These are phyloP conservation scores for Leishmania braziliensis DNA, from an alignment of 208 protist species.

Conservation along the genomic window DNA sequence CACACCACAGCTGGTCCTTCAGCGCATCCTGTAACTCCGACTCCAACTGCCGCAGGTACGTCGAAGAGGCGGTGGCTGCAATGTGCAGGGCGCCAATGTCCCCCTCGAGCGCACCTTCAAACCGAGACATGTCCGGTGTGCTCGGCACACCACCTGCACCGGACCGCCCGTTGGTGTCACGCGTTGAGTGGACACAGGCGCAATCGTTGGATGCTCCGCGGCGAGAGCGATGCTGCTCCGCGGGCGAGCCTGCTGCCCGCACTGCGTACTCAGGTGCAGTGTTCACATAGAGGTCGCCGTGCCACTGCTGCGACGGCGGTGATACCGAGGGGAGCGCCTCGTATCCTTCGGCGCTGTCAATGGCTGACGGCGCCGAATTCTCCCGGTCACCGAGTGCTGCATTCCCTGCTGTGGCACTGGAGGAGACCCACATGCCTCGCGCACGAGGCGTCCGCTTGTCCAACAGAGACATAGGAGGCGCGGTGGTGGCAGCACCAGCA, in stretches of 20 bases:
- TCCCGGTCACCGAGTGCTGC: not conserved
- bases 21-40: constrained; percentile 36
- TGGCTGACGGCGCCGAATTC: not conserved
- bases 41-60: constrained; percentile 34
- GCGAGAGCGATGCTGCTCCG: not conserved
- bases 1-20: constrained; percentile 21
- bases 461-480: not conserved
- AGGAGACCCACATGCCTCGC: not conserved
- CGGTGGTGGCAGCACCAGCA: not conserved
- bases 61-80: constrained; percentile 17
- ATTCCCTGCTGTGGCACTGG: not conserved
- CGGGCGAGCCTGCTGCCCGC: not conserved
- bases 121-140: not conserved
- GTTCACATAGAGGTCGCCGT: not conserved
- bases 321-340: not conserved
- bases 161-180: not conserved
- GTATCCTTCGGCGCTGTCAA: not conserved
- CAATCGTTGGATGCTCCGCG: not conserved
- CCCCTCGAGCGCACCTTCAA: not conserved
- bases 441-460: not conserved
- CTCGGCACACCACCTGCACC: not conserved
- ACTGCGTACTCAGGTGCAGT: not conserved
- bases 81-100: constrained; percentile 9
- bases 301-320: not conserved
- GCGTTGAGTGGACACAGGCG: not conserved